A percentile compares a stretch with the other conserved stretches of the same genome.
phyloP scores from a whole-genome alignment of 2,329 filamentous ascomycete species.

The Penicillium janthinellum region DNA sequence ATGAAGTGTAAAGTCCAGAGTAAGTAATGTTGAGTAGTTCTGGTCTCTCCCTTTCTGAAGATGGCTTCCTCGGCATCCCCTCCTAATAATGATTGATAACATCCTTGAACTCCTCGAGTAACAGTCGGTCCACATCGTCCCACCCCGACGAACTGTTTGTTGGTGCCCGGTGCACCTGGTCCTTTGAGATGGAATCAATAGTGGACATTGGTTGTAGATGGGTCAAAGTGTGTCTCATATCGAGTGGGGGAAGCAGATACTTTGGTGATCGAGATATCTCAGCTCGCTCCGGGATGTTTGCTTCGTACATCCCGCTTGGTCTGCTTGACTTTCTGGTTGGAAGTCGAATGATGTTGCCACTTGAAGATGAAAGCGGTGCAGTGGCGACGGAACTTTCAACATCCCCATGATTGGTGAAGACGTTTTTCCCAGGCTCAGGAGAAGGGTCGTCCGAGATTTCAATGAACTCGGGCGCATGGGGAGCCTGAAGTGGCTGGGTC shows the following conservation, averaged over 20 bases:
- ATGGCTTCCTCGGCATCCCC: not conserved
- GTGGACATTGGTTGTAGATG: not conserved
- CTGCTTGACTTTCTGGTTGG: constrained; percentile 12
- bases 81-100: constrained; percentile 33
- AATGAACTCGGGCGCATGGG: not conserved
- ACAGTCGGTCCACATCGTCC: constrained; percentile 41
- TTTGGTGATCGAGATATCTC: not conserved
- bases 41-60: not conserved
- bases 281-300: not conserved
- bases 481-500: not conserved
- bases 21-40: not conserved
- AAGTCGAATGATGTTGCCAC: not conserved
- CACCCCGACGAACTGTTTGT: constrained; percentile 22
- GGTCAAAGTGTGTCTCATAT: not conserved
- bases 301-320: not conserved
- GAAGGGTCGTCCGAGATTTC: constrained; percentile 10
- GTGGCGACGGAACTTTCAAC: constrained; percentile 2
- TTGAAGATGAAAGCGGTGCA: not conserved
- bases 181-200: not conserved
- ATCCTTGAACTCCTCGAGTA: constrained; percentile 46
- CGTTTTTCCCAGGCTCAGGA: not conserved
- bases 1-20: not conserved
- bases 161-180: not conserved
- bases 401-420: not conserved
- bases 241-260: not conserved